Evolutionary conservation across 2,329 filamentous ascomycete species (phyloP), one percentile per base, ranked within the genome.

Genomic region (Fonsecaea multimorphosa): DNA sequence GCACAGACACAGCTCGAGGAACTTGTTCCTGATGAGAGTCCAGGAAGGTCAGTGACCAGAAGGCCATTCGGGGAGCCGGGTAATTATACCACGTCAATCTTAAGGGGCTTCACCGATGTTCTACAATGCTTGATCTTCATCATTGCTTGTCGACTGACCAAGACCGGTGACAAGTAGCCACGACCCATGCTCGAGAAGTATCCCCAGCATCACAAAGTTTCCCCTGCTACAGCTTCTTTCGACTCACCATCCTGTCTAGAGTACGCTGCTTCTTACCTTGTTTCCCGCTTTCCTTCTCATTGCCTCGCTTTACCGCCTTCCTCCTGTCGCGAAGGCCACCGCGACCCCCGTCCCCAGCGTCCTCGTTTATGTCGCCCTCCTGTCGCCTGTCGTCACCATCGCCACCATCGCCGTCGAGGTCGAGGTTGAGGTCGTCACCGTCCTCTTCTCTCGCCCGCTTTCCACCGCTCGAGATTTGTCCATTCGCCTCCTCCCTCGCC

Each of bases 401-500:
- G 29, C 8, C 29, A 31, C 55, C 38, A 11, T 32, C 29, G 32
- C 32, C 55, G 12, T 52, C 56, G 32, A 52, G 53, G n/a, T 5
- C 44, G 31, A 55, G 36, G 1, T 38, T 7, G 16, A 4, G 24
- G 31, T 51, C 58, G n/a, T 11, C 58, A 4, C 6, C 29, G 14
- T 19, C 16, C 2, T 57, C 56, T 14, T 54, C 32, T 51, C 61
- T 63, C n/a, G 36, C 24, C 19, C 67, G 61, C 40, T 72, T 71
- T 31, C 46, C 61, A 4, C 63, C 65, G 29, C 57, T 51, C 7
- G 44, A 29, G 8, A 65, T 5, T 22, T 44, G 40, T 12, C 69
- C 65, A 52, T 55, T 68, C 8, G 66, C 64, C 29, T 70, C 64
- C 38, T 69, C 69, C 63, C 64, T 70, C 14, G 24, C 40, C 52